Conservation (phyloP, 768 basidiomycete species). For the Kwoniella europaea region DNA sequence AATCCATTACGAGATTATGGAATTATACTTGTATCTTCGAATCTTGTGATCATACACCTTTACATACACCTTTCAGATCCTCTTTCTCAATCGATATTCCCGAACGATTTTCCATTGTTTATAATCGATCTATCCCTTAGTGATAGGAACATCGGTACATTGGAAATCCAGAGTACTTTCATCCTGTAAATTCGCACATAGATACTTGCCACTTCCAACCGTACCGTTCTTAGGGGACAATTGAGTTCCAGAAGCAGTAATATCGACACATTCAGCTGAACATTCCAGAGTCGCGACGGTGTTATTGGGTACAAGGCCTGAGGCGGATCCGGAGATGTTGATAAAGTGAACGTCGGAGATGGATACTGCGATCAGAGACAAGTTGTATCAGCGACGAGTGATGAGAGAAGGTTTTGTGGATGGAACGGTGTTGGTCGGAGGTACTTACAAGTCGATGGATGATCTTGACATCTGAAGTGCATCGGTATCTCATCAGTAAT, state of each 20-base stretch:
- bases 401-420: background rate
- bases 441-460: slow-evolving; percentile 66
- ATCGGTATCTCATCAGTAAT: background rate
- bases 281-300: slow-evolving; percentile 66
- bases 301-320: slow-evolving; percentile 59
- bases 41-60: no score
- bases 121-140: slow-evolving; percentile 20
- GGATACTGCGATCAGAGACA: slow-evolving; percentile 6
- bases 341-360: slow-evolving; percentile 67
- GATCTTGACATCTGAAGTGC: slow-evolving; percentile 31
- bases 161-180: slow-evolving; percentile 60
- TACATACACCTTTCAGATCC: no score
- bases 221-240: slow-evolving; percentile 60
- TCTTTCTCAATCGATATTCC: no score
- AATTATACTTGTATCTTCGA: no score
- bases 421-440: background rate
- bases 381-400: background rate
- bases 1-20: no score
- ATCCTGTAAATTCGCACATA: slow-evolving; percentile 57
- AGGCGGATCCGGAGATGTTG: slow-evolving; percentile 67
- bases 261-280: slow-evolving; percentile 60
- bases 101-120: no score
- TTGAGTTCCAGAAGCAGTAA: slow-evolving; percentile 59
- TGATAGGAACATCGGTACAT: slow-evolving; percentile 33
- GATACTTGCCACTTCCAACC: slow-evolving; percentile 58